Conservation (phyloP, 2,329 filamentous ascomycete genomes). For the Thielaviopsis populi region DNA sequence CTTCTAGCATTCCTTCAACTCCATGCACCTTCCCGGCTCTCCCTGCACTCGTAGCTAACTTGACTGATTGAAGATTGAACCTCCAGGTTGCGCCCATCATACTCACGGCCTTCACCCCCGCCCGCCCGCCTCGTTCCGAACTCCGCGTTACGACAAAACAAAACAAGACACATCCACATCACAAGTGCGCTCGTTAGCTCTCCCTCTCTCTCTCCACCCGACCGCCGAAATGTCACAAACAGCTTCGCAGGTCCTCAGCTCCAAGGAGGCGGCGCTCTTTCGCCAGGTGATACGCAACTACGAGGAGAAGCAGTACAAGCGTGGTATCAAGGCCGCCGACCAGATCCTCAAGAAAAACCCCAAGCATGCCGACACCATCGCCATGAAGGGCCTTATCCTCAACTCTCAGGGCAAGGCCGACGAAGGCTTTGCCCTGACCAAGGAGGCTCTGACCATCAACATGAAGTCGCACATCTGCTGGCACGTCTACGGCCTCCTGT, state of each 20-base stretch:
- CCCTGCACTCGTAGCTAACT: not conserved
- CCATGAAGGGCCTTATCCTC: conserved; percentile 96
- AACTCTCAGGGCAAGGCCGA: conserved; percentile 84
- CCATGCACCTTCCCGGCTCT: not conserved
- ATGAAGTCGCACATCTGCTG: conserved; percentile 99
- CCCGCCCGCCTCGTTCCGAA: not conserved
- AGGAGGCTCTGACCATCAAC: conserved; percentile 80
- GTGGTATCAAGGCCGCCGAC: conserved; percentile 83
- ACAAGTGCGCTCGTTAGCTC: not conserved
- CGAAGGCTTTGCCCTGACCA: conserved; percentile 86
- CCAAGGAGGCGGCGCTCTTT: conserved; percentile 91
- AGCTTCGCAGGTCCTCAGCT: conserved; percentile 34
- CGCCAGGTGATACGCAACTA: conserved; percentile 89
- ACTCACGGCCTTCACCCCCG: not conserved
- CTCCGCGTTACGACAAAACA: not conserved
- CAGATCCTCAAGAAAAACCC: conserved; percentile 91
- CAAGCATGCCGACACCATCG: conserved; percentile 93
- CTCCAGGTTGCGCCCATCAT: conserved; percentile 1
- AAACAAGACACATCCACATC: not conserved
- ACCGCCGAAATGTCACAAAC: conserved; percentile 48
- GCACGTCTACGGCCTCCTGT: conserved; percentile 95
- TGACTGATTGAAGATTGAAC: not conserved
- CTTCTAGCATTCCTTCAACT: not conserved
- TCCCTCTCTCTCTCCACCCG: too few relatives aligned
- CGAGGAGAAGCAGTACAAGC: conserved; percentile 96